phyloP scores from a whole-genome alignment of 164 flowering plant species.

The Stephania yunnanensis region DNA sequence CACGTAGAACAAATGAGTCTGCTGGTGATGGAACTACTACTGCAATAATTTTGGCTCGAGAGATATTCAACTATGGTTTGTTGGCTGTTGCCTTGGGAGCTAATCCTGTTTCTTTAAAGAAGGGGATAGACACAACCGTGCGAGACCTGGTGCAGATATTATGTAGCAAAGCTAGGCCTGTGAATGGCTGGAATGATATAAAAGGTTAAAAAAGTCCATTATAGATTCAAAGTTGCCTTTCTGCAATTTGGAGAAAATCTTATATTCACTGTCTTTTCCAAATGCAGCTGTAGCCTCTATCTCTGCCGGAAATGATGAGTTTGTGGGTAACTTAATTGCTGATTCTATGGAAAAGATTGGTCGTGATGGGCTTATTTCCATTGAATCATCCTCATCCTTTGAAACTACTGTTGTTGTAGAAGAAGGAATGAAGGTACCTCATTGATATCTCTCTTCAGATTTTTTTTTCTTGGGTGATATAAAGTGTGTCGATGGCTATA shows the following conservation, averaged over 20 bases:
- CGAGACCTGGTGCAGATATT: constrained; percentile 57
- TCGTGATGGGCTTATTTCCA: constrained; percentile 73
- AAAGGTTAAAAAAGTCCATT: constrained; percentile 41
- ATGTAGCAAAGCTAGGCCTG: constrained; percentile 48
- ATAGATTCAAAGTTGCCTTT: neutral
- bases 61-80: constrained; percentile 62
- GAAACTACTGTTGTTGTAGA: constrained; percentile 70
- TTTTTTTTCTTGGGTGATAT: neutral
- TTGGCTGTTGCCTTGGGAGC: constrained; percentile 81
- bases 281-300: constrained; percentile 83
- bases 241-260: neutral
- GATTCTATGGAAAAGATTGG: constrained; percentile 83
- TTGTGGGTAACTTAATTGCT: constrained; percentile 73
- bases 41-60: constrained; percentile 79
- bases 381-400: constrained; percentile 69
- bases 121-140: constrained; percentile 88
- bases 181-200: constrained; percentile 58
- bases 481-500: constrained; percentile 1
- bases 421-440: constrained; percentile 88
- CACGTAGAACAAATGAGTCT: constrained; percentile 64
- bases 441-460: neutral
- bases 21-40: constrained; percentile 99
- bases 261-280: neutral
- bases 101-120: constrained; percentile 70
- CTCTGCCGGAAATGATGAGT: constrained; percentile 92